phyloP scores from a whole-genome alignment of 148 eudicot genomes.

The Rhododendron ovatum region DNA sequence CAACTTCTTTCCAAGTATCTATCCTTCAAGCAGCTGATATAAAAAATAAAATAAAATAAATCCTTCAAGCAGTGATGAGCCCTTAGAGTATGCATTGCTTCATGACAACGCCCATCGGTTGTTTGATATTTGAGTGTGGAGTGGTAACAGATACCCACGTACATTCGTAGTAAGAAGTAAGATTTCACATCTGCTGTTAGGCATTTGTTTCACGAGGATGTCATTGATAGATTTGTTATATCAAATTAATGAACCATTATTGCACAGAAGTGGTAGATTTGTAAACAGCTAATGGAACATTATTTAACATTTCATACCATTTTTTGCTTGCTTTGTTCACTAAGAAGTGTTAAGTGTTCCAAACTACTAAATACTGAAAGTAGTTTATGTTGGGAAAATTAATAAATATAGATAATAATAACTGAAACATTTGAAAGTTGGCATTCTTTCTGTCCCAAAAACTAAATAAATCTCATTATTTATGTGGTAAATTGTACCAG shows the following conservation, averaged over 20 bases:
- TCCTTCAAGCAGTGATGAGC: neutral
- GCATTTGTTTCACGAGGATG: neutral
- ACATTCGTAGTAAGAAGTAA: neutral
- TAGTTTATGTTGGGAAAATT: neutral
- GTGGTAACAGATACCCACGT: neutral
- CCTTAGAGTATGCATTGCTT: neutral
- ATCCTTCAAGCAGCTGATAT: neutral
- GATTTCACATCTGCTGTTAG: neutral
- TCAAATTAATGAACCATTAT: neutral
- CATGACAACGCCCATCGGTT: neutral
- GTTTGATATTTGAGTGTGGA: neutral
- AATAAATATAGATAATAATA: neutral
- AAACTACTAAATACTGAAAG: neutral
- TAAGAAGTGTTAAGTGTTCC: neutral
- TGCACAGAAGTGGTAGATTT: neutral
- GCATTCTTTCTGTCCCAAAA: neutral
- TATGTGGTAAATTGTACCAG: conserved; percentile 1
- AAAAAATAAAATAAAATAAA: neutral
- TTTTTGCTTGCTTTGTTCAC: neutral
- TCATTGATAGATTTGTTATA: neutral
- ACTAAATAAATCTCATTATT: neutral
- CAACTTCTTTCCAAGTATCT: neutral
- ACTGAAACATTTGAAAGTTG: neutral
- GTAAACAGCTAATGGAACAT: neutral
- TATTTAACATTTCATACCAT: neutral